Evolutionary conservation across 257 asterid genomes (phyloP), one percentile per base, ranked within the genome.

Genomic region (Ajuga chamaepitys): DNA sequence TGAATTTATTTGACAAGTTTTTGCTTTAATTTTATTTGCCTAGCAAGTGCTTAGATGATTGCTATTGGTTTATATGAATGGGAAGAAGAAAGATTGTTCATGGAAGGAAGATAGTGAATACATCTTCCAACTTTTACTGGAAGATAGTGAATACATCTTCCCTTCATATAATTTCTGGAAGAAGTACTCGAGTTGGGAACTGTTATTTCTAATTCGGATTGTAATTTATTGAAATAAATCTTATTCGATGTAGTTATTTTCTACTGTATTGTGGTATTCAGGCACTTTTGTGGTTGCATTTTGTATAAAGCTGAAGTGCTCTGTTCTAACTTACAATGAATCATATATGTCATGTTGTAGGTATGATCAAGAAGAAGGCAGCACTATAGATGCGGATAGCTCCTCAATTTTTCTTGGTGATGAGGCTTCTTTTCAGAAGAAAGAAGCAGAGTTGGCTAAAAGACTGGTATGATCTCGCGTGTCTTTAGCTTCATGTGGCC

Each of bases 281-380:
- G 32, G 51, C 44, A 4, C 37, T 46, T 44, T 59, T 6, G 8
- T 26, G n/a, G 63, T 64, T 52, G 62, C 28, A 45, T 32, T 18
- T 34, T 38, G 11, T 63, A 16, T 38, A 18, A n/a, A 25, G 12
- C 56, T 18, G 42, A 18, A 60, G 37, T 47, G 51, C 24, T 60
- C 2, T 56, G 14, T 48, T 47, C 58, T 44, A 24, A 68, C 70
- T 61, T 54, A 40, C 46, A 20, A 18, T 56, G 35, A 69, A 52
- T n/a, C 52, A 37, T 45, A 22, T 22, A 22, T 74, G n/a, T 66
- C 51, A 38, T 77, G 74, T 56, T 71, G 45, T 64, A 94, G 99
- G 99, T 94, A 94, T 71, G 97, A 90, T 60, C 82, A 82, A 73
- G 97, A 94, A 78, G 99, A 94, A 90, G 96, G 95, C 16, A 69